phyloP scores from a whole-genome alignment of 805 yeast genomes.

The Schizosaccharomyces pombe region ASM294v3 CU329670.1:5180001-5180500 shows the following conservation, averaged over 20 bases:
- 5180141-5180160: conserved; percentile 98
- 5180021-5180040: conserved; percentile 66
- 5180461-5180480: conserved; percentile 96
- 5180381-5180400: conserved; percentile 93
- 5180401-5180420: conserved; percentile 99
- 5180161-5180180: conserved; percentile 89
- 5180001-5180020: conserved; percentile 81
- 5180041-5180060: conserved; percentile 80
- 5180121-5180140: conserved; percentile 99
- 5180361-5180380: conserved; percentile 97
- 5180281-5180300: conserved; percentile 89
- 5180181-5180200: conserved; percentile 81
- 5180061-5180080: conserved; percentile 96
- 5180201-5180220: conserved; percentile 92
- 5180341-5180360: conserved; percentile 87
- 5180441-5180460: conserved; percentile 54
- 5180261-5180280: conserved; percentile 99
- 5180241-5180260: conserved; percentile 94
- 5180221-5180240: conserved; percentile 88
- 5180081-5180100: conserved; percentile 98
- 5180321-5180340: conserved; percentile 99
- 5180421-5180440: conserved; percentile 88
- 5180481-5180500: conserved; percentile 93
- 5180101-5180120: conserved; percentile 98
- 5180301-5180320: conserved; percentile 88